Conservation (phyloP, 257 asterid genomes). For the Fraxinus quadrangulata region DNA sequence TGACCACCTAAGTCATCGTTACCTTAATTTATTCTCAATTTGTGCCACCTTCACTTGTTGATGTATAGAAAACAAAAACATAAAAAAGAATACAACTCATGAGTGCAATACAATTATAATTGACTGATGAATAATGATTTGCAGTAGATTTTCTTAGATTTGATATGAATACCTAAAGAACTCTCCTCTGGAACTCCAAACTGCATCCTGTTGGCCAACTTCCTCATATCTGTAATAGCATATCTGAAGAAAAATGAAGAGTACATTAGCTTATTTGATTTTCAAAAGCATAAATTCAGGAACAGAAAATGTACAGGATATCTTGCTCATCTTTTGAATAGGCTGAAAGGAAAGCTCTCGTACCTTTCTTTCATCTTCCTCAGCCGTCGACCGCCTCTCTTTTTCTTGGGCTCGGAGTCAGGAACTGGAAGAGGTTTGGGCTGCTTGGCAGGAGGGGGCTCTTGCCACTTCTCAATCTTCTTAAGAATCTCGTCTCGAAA, state of each 20-base stretch:
- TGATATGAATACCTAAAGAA: conserved; percentile 65
- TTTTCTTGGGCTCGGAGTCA: conserved; percentile 96
- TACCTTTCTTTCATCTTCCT: conserved; percentile 98
- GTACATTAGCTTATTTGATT: conserved; percentile 24
- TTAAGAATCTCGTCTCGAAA: conserved; percentile 71
- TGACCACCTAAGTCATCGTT: neutral
- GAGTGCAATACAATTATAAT: neutral
- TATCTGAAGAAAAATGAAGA: conserved; percentile 48
- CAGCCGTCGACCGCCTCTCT: conserved; percentile 92
- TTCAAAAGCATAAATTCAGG: conserved; percentile 1
- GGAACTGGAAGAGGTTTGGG: conserved; percentile 99
- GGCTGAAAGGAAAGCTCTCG: neutral
- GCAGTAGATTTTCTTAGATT: too few species aligned
- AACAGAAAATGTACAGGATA: neutral
- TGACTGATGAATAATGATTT: neutral
- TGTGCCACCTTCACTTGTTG: neutral
- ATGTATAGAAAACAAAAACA: neutral
- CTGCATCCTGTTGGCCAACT: conserved; percentile 94
- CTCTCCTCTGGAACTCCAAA: conserved; percentile 96
- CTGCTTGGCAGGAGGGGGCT: conserved; percentile 95
- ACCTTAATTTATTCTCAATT: neutral
- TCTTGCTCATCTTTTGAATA: neutral
- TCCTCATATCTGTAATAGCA: conserved; percentile 96
- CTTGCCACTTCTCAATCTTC: conserved; percentile 98
- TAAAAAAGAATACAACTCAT: neutral